Percentiles rank a stretch among this genome's conserved stretches.
Evolutionary conservation across 345 rosid species (phyloP).

Genomic region (Eucalyptus pauciflora): DNA sequence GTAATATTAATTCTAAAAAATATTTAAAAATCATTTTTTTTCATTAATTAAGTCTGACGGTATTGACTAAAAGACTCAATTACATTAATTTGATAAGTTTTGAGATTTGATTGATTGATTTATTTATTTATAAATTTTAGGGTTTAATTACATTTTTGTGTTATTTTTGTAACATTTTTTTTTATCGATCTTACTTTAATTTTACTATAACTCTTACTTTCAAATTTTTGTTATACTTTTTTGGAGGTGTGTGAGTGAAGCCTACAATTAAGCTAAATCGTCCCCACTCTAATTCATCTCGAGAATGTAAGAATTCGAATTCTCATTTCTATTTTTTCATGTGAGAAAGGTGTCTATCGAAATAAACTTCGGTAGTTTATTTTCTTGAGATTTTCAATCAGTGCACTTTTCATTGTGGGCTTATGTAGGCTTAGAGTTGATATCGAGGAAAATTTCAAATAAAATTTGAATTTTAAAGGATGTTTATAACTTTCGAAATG

Average conservation of each 20-base stretch:
- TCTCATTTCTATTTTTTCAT: fast-evolving
- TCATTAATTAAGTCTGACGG: fast-evolving
- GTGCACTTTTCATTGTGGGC: fast-evolving
- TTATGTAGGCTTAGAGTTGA: fast-evolving
- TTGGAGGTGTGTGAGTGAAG: fast-evolving
- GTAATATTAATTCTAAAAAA: fast-evolving
- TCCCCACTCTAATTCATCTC: fast-evolving
- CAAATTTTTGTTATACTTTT: fast-evolving
- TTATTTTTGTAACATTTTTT: no score
- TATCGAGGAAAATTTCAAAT: fast-evolving
- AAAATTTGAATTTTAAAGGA: neutral
- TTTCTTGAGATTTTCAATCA: fast-evolving
- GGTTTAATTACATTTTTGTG: no score
- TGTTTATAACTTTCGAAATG: neutral
- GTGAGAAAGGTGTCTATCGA: fast-evolving
- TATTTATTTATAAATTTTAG: no score
- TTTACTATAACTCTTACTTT: fast-evolving
- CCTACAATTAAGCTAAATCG: no score
- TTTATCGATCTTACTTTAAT: fast-evolving
- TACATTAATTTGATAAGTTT: fast-evolving
- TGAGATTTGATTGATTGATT: fast-evolving
- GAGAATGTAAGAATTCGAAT: fast-evolving
- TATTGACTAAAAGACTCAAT: no score
- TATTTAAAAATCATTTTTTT: fast-evolving
- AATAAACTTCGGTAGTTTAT: fast-evolving